Evolutionary conservation across 176 grass and related monocot species (phyloP).

Genomic region (Microstegium vimineum): DNA sequence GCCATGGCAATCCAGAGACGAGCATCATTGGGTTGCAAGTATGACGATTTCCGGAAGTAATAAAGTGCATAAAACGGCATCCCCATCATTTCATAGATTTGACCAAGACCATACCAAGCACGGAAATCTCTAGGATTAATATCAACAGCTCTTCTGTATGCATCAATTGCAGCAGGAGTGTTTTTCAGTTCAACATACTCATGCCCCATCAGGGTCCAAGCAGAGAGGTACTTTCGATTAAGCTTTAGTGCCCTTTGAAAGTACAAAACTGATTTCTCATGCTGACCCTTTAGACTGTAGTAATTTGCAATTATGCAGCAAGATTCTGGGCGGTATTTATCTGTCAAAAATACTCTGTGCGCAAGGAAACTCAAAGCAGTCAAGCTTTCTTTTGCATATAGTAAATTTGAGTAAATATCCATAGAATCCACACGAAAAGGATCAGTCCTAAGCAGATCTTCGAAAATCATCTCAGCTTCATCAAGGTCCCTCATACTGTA

Average conservation of each 20-base stretch:
- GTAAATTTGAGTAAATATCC: constrained; percentile 93
- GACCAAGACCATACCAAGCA: constrained; percentile 98
- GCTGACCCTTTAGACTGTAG: constrained; percentile 96
- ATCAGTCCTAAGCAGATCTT: constrained; percentile 92
- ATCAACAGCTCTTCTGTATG: constrained; percentile 90
- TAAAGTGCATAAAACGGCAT: constrained; percentile 95
- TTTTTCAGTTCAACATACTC: constrained; percentile 99
- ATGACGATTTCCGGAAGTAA: constrained; percentile 84
- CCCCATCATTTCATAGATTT: constrained; percentile 99
- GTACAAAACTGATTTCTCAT: constrained; percentile 92
- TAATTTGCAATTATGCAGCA: constrained; percentile 99
- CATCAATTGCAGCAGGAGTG: constrained; percentile 94
- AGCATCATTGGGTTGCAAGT: constrained; percentile 87
- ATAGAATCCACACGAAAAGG: constrained; percentile 95
- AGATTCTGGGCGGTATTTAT: constrained; percentile 92
- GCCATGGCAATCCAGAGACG: constrained; percentile 99
- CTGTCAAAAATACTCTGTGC: constrained; percentile 94
- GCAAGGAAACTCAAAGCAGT: constrained; percentile 92
- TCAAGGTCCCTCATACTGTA: constrained; percentile 95
- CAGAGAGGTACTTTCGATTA: constrained; percentile 92
- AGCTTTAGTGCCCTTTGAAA: constrained; percentile 89
- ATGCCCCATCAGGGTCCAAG: constrained; percentile 99
- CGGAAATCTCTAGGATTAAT: constrained; percentile 96
- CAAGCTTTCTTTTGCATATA: constrained; percentile 95
- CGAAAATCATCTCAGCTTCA: constrained; percentile 94